Evolutionary conservation across 2,329 filamentous ascomycete genomes (phyloP).

Genomic region (Cercospora sojina): DNA sequence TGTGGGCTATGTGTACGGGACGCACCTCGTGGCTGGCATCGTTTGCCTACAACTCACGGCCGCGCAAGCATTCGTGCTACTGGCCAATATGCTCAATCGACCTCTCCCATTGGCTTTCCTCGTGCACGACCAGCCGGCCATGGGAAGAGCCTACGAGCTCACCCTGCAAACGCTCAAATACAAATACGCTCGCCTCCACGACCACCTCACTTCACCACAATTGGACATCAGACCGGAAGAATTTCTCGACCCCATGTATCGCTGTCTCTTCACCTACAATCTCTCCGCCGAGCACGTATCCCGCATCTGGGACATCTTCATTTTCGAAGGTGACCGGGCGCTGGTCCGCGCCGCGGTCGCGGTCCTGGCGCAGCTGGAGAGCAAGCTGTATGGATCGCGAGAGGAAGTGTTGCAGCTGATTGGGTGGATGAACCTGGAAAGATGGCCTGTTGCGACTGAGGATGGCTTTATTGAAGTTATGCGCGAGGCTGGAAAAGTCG

Average conservation of each 20-base stretch:
- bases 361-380: constrained; percentile 56
- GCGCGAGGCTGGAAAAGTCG: constrained; percentile 41
- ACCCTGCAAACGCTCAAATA: constrained; percentile 65
- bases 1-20: constrained; percentile 73
- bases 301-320: constrained; percentile 76
- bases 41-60: constrained; percentile 69
- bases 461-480: constrained; percentile 43
- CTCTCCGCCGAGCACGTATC: constrained; percentile 52
- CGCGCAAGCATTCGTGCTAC: constrained; percentile 64
- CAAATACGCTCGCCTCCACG: constrained; percentile 64
- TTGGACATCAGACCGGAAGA: constrained; percentile 41
- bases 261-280: constrained; percentile 37
- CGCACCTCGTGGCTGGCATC: constrained; percentile 71
- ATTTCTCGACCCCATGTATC: constrained; percentile 36
- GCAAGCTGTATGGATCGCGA: constrained; percentile 48
- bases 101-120: constrained; percentile 74
- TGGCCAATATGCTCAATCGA: constrained; percentile 76
- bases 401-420: constrained; percentile 48
- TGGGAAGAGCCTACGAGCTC: constrained; percentile 66
- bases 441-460: constrained; percentile 39
- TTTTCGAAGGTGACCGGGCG: constrained; percentile 75
- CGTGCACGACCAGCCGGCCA: constrained; percentile 66
- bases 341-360: constrained; percentile 71
- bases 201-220: constrained; percentile 56
- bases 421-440: constrained; percentile 41